Conservation (phyloP, 2,329 filamentous ascomycete species). For the Phoma sp. region DNA sequence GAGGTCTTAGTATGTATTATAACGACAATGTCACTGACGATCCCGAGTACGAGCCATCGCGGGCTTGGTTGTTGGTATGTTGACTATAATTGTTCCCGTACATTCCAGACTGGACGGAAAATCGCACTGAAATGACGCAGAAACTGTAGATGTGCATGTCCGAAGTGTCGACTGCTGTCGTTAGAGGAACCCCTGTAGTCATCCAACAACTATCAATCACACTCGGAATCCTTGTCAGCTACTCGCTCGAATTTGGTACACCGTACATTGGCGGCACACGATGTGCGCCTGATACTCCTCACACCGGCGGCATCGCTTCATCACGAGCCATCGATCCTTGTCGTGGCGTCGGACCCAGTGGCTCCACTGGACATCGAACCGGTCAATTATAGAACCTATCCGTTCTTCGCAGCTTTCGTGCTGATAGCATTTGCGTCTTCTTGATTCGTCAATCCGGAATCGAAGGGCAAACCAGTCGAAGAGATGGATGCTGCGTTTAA, state of each 20-base stretch:
- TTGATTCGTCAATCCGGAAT: conserved; percentile 68
- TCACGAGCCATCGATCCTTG: conserved; percentile 48
- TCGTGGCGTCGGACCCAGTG: conserved; percentile 26
- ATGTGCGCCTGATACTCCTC: conserved; percentile 57
- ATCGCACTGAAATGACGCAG: not conserved
- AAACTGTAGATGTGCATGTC: conserved; percentile 27
- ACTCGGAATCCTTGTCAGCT: conserved; percentile 27
- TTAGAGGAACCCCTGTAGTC: conserved; percentile 31
- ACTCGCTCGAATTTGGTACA: conserved; percentile 30
- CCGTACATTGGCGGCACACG: conserved; percentile 35
- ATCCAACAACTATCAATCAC: conserved; percentile 30
- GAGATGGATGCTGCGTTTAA: conserved; percentile 86
- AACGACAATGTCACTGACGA: not conserved
- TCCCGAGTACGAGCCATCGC: conserved; percentile 26
- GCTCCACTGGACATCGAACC: conserved; percentile 61
- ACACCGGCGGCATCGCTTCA: conserved; percentile 52
- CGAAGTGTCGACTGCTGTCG: conserved; percentile 26
- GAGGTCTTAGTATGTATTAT: not conserved
- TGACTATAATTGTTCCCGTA: conserved; percentile 30
- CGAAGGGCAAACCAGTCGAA: conserved; percentile 79
- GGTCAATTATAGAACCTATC: conserved; percentile 53
- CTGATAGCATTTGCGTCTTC: conserved; percentile 53
- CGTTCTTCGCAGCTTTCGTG: conserved; percentile 60
- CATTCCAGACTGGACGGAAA: not conserved
- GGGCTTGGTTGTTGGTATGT: conserved; percentile 29